Evolutionary conservation across 2,329 filamentous ascomycete genomes (phyloP).

Genomic region (Calonectria pauciramosa): DNA sequence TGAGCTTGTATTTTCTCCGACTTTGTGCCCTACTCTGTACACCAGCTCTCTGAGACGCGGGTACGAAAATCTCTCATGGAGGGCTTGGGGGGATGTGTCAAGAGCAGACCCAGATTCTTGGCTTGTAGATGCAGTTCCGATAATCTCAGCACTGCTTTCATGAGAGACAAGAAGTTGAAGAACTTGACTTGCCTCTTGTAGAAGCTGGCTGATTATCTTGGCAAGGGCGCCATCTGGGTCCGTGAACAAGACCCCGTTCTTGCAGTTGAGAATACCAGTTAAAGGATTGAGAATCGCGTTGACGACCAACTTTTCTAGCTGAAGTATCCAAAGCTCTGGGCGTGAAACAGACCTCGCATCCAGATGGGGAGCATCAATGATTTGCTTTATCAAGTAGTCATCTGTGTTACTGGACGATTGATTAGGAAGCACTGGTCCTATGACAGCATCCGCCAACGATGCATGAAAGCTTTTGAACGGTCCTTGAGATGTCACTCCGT

Average conservation of each 20-base stretch:
- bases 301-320: slow-evolving; percentile 88
- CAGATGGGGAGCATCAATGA: slow-evolving; percentile 60
- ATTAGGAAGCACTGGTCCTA: slow-evolving; percentile 62
- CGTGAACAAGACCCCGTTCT: slow-evolving; percentile 82
- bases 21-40: slow-evolving; percentile 61
- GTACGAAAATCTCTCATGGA: slow-evolving; percentile 59
- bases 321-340: slow-evolving; percentile 67
- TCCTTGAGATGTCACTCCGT: slow-evolving; percentile 66
- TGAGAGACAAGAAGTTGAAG: slow-evolving; percentile 77
- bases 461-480: slow-evolving; percentile 67
- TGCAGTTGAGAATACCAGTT: slow-evolving; percentile 81
- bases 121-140: slow-evolving; percentile 39
- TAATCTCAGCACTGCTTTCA: slow-evolving; percentile 58
- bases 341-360: slow-evolving; percentile 55
- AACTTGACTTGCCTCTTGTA: slow-evolving; percentile 82
- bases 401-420: slow-evolving; percentile 26
- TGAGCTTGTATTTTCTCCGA: slow-evolving; percentile 69
- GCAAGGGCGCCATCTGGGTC: slow-evolving; percentile 65
- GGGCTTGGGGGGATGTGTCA: slow-evolving; percentile 32
- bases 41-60: slow-evolving; percentile 60
- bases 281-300: slow-evolving; percentile 88
- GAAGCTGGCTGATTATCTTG: slow-evolving; percentile 75
- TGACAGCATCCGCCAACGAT: slow-evolving; percentile 60
- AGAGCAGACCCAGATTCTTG: slow-evolving; percentile 16
- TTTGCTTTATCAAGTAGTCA: slow-evolving; percentile 57